Evolutionary conservation across 345 rosid species (phyloP).

Genomic region (Draba incana): DNA sequence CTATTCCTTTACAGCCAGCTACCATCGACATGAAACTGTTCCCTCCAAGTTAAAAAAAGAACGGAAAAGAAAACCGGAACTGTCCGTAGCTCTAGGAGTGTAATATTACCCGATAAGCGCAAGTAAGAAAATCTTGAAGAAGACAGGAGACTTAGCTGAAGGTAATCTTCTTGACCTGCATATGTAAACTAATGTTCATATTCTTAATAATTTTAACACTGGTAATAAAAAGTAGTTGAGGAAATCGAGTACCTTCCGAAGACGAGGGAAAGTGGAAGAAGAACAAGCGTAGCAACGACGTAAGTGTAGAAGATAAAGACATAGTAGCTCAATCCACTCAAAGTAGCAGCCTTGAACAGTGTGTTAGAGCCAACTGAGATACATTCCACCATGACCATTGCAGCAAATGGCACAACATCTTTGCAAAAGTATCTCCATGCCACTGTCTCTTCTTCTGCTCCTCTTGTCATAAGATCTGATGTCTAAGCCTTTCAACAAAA

Average conservation of each 20-base stretch:
- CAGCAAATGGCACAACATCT: conserved; percentile 43
- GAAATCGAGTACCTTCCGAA: conserved; percentile 27
- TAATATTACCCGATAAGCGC: conserved; percentile 33
- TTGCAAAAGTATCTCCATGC: conserved; percentile 27
- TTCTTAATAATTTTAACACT: background rate
- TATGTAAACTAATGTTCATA: background rate
- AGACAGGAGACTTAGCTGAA: conserved; percentile 24
- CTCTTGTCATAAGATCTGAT: no score
- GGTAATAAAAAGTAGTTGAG: background rate
- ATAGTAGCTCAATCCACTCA: conserved; percentile 45
- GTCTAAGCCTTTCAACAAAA: no score
- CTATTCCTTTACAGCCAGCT: no score
- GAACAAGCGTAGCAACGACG: conserved; percentile 30
- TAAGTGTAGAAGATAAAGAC: conserved; percentile 44
- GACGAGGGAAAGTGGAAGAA: conserved; percentile 35
- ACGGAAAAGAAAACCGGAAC: no score
- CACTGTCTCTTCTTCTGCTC: conserved; percentile 9
- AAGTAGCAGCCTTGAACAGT: conserved; percentile 48
- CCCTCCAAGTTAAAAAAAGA: no score
- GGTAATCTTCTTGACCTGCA: conserved; percentile 40
- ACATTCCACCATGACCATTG: conserved; percentile 40
- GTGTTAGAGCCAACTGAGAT: conserved; percentile 40
- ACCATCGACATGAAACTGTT: no score
- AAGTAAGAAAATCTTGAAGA: conserved; percentile 37
- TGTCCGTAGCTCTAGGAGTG: background rate